Conservation (phyloP, 768 basidiomycete genomes). For the Boletus sp. region DNA sequence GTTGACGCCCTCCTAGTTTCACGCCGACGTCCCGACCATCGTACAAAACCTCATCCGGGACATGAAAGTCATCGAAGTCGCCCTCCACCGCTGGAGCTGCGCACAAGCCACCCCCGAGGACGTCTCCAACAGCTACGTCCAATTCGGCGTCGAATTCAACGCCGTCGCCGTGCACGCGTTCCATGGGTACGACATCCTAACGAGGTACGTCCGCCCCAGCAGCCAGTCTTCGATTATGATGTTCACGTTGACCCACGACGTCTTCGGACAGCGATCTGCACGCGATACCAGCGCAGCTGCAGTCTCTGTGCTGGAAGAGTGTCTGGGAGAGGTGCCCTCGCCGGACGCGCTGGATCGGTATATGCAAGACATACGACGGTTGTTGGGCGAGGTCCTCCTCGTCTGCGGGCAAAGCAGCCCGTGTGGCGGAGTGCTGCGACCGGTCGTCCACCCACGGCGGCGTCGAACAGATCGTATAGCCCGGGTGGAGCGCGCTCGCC, state of each 20-base stretch:
- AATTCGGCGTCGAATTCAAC: slow-evolving; percentile 89
- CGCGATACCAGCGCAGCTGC: slow-evolving; percentile 38
- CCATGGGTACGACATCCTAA: slow-evolving; percentile 65
- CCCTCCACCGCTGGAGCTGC: slow-evolving; percentile 66
- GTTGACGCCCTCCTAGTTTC: not conserved
- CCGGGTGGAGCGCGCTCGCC: not conserved
- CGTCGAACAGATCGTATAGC: slow-evolving; percentile 3
- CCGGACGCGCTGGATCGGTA: slow-evolving; percentile 34
- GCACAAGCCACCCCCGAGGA: slow-evolving; percentile 58
- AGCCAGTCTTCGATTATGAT: too few relatives aligned
- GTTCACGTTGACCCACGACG: too few relatives aligned
- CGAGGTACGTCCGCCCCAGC: slow-evolving; percentile 53
- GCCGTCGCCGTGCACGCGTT: slow-evolving; percentile 75
- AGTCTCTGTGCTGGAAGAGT: slow-evolving; percentile 41
- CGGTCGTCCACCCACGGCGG: slow-evolving; percentile 11
- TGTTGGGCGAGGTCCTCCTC: slow-evolving; percentile 38
- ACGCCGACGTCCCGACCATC: slow-evolving; percentile 53
- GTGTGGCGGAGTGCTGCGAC: slow-evolving; percentile 30
- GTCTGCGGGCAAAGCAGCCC: slow-evolving; percentile 41
- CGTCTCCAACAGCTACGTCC: slow-evolving; percentile 89
- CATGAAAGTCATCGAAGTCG: slow-evolving; percentile 79
- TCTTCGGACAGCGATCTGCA: slow-evolving; percentile 45
- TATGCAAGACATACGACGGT: slow-evolving; percentile 37
- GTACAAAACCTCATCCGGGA: slow-evolving; percentile 70
- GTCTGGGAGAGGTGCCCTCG: slow-evolving; percentile 43